Evolutionary conservation across 495 filamentous ascomycete genomes (phyloP), one percentile per base, ranked within the genome.

Genomic region (Beverwykella pulmonaria): DNA sequence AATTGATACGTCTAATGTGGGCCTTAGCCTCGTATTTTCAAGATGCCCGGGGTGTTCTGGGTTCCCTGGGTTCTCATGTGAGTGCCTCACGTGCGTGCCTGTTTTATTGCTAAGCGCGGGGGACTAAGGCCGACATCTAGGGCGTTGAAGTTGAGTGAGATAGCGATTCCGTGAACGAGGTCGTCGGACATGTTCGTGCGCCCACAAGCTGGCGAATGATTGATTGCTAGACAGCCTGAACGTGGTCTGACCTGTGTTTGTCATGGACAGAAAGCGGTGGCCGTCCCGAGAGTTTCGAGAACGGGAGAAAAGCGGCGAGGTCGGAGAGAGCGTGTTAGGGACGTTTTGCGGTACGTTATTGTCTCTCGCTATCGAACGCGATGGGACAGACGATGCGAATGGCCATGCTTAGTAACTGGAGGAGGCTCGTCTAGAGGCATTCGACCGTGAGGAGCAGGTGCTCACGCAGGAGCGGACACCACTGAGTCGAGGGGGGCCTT

Each of bases 81-180:
- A n/a, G 9, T 53, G 62, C 34, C 58, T 63, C 7, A 47, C 19
- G 12, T 58, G 63, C 23, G 59, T 44, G 12, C 59, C 54, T 19
- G 68, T 63, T 0, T 57, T 48, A 36, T 71, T 63, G 39, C 68
- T 71, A 41, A 71, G 23, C 8, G 85, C 84, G 30, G 87, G 88
- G 3, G 87, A 90, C 7, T 82, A 79, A 15, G 87, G 84, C 23
- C 86, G 82, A 62, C 88, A 84, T 15, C 85, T 84, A 9, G 86
- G 86, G 20, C 87, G 83, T 73, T 83, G 87, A 23, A 88, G 77
- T 29, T 86, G 81, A n/a, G 84, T 82, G 8, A 86, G 86, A 67
- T 89, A 89, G 10, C 81, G 80, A 71, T 86, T 87, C 0, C 86
- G 87, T 22, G 85, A 87, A 25, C 84, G 80, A 39, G 86, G 86